Evolutionary conservation across 2,329 filamentous ascomycete species (phyloP), one percentile per base, ranked within the genome.

Genomic region (Zasmidium citrigriseum): DNA sequence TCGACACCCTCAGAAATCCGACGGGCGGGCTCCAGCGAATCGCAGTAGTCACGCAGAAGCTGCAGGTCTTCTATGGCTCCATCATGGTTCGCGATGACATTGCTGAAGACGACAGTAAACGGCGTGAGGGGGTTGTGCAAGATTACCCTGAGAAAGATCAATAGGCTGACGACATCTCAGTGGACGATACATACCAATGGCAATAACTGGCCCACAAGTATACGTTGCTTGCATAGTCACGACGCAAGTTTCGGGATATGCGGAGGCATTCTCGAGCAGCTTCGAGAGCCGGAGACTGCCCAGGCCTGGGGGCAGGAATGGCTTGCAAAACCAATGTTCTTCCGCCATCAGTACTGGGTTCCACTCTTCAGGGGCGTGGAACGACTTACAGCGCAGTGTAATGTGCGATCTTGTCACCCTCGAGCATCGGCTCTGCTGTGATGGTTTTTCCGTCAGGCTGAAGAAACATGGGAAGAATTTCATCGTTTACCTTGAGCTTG

Each of bases 371-470:
- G 14, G 34, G 16, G 14, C 34, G 14, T 41, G 5, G 18, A n/a
- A n/a, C 5, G 16, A n/a, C 34, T 50, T 27, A 50, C 47, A 50
- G 16, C n/a, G 47, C 27, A 27, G 23, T 50, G 47, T 50, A 50
- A 18, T 24, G 27, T 10, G 23, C 23, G 9, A 50, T 50, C 11
- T 20, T 29, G 23, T 50, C 47, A 4, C 47, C 27, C 11, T 50
- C 23, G 4, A 27, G 23, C 47, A 24, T 27, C 16, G 47, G 23
- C n/a, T 50, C 47, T 20, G 47, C 27, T 25, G 47, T 24, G n/a
- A 10, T 25, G 47, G 11, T 11, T 3, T 16, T 14, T 50, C 5
- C 20, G n/a, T 27, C 22, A 7, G 20, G 47, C n/a, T 29, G 5
- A 20, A 27, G 9, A 23, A 20, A 24, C 23, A 24, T n/a, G 22